These are phyloP conservation scores for Puccinia polysora DNA, from an alignment of 1,284 basidiomycete genomes.

Conservation along the genomic window DNA sequence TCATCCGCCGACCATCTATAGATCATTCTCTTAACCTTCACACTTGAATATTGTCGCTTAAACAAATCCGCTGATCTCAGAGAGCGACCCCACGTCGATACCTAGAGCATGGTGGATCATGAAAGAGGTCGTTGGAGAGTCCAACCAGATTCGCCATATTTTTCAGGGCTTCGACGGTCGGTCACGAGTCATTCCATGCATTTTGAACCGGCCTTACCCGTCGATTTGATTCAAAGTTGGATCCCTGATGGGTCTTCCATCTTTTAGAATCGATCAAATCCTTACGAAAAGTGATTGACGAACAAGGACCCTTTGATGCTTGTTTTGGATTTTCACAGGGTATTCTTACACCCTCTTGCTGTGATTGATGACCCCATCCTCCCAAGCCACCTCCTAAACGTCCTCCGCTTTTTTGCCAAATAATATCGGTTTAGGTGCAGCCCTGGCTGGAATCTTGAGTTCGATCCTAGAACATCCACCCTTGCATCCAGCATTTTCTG, in stretches of 20 bases:
- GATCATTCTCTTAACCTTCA: not conserved
- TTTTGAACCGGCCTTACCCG: not conserved
- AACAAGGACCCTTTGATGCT: slow-evolving; percentile 41
- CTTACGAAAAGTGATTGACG: slow-evolving; percentile 27
- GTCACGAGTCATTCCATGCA: not conserved
- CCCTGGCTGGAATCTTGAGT: slow-evolving; percentile 24
- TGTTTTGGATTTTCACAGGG: slow-evolving; percentile 44
- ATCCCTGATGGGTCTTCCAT: not conserved
- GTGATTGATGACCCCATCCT: not conserved
- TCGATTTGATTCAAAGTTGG: not conserved
- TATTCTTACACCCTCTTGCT: not conserved
- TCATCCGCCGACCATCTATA: not conserved
- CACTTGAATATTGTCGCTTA: not conserved
- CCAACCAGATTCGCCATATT: not conserved
- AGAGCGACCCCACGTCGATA: slow-evolving; percentile 38
- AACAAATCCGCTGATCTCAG: slow-evolving; percentile 7
- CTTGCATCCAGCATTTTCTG: slow-evolving; percentile 18
- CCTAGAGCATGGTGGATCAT: slow-evolving; percentile 41
- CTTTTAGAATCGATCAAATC: slow-evolving; percentile 26
- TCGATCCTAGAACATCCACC: slow-evolving; percentile 19
- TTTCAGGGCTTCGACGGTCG: slow-evolving; percentile 40
- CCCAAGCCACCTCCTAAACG: not conserved
- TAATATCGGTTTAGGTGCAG: slow-evolving; percentile 23
- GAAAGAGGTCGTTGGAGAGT: slow-evolving; percentile 11
- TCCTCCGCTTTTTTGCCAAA: not conserved